Evolutionary conservation across 257 asterid genomes (phyloP).

Genomic region (Nicotiana benthamiana): DNA sequence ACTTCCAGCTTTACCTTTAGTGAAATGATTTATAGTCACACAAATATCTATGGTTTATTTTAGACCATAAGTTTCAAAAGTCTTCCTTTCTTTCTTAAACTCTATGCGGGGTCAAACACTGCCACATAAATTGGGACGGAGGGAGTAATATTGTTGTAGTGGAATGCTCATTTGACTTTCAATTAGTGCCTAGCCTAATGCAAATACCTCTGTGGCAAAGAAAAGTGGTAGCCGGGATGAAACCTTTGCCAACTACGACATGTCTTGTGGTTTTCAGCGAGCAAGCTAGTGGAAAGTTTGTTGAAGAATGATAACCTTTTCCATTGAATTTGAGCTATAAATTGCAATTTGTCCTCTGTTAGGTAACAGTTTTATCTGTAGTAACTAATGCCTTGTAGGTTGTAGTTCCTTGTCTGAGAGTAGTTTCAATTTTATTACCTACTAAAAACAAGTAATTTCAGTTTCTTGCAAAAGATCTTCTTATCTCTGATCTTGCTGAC

Average conservation of each 20-base stretch:
- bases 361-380: background rate
- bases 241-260: background rate
- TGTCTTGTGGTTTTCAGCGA: background rate
- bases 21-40: no score
- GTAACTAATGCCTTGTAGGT: background rate
- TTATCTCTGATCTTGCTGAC: background rate
- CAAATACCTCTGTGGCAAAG: background rate
- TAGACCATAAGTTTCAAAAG: no score
- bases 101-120: no score
- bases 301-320: background rate
- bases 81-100: no score
- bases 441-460: background rate
- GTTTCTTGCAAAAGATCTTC: background rate
- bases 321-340: background rate
- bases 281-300: background rate
- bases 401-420: background rate
- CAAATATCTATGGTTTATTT: no score
- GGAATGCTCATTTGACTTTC: background rate
- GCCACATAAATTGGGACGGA: no score
- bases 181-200: background rate
- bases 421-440: background rate
- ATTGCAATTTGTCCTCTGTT: background rate
- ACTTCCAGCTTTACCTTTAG: no score
- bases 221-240: background rate
- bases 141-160: background rate